Percentiles rank a stretch among this genome's conserved stretches.
Conservation (phyloP, 2,329 filamentous ascomycete species). For the Rhynchosporium graminicola region DNA sequence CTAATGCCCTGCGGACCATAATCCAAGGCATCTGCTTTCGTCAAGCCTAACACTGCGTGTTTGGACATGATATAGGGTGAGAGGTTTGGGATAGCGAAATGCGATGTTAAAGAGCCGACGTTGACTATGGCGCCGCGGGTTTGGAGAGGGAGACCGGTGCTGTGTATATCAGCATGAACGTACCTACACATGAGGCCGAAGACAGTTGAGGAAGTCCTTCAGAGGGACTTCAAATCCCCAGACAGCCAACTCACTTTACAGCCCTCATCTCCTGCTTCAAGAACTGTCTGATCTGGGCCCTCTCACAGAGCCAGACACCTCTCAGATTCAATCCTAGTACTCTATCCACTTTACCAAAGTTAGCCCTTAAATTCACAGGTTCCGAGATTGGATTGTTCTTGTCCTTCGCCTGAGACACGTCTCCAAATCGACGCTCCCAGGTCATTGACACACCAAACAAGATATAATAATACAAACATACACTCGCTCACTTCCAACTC, state of each 20-base stretch:
- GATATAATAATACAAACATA: too few relatives aligned
- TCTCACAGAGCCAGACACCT: constrained; percentile 43
- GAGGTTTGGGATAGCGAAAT: constrained; percentile 12
- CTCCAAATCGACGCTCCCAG: too few relatives aligned
- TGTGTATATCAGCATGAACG: constrained; percentile 6
- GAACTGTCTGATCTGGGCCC: constrained; percentile 40
- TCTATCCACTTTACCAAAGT: constrained; percentile 30
- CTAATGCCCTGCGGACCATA: constrained; percentile 29
- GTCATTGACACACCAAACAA: too few relatives aligned
- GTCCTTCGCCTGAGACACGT: too few relatives aligned
- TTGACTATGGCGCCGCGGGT: constrained; percentile 40
- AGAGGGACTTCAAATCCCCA: not conserved
- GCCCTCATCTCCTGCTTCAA: constrained; percentile 32
- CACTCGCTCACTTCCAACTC: constrained; percentile 21
- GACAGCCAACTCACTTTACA: constrained; percentile 22
- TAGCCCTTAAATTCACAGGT: too few relatives aligned
- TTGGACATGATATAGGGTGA: constrained; percentile 31
- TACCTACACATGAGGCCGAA: too few relatives aligned
- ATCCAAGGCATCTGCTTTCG: constrained; percentile 39
- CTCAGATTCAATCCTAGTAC: constrained; percentile 42
- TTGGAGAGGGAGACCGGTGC: constrained; percentile 30
- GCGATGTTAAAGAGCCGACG: constrained; percentile 25
- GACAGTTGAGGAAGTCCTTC: too few relatives aligned
- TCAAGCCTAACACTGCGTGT: constrained; percentile 40
- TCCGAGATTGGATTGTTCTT: too few relatives aligned